A percentile compares a stretch with the other conserved stretches of the same genome.
Conservation (phyloP, 192 early-diverging fungal genomes). For the Podila epigama region DNA sequence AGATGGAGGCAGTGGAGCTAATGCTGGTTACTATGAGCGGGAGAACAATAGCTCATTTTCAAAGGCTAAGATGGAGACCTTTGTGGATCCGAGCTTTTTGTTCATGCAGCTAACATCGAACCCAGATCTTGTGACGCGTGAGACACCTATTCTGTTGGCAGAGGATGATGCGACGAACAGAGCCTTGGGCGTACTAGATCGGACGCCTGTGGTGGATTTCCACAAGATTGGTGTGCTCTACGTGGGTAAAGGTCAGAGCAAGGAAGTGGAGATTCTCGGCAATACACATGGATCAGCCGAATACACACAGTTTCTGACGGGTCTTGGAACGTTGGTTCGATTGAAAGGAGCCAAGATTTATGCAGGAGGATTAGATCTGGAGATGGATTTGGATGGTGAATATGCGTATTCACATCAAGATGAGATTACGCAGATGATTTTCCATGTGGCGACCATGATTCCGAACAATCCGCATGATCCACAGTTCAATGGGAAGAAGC, state of each 20-base stretch:
- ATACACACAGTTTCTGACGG: conserved; percentile 88
- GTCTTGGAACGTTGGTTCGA: conserved; percentile 77
- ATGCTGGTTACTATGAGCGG: conserved; percentile 20
- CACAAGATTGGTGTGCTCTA: conserved; percentile 97
- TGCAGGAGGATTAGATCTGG: conserved; percentile 89
- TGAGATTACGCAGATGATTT: conserved; percentile 87
- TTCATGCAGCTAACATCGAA: conserved; percentile 77
- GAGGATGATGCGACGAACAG: conserved; percentile 79
- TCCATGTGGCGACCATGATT: conserved; percentile 96
- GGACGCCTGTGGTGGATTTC: conserved; percentile 87
- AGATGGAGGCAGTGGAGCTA: conserved; percentile 15
- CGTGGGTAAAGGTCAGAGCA: conserved; percentile 84
- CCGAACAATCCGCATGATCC: conserved; percentile 81
- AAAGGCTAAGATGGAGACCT: conserved; percentile 44
- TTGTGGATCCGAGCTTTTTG: conserved; percentile 65
- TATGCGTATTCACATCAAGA: conserved; percentile 85
- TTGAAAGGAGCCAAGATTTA: conserved; percentile 74
- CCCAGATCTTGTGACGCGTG: conserved; percentile 69
- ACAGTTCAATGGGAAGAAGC: conserved; percentile 84
- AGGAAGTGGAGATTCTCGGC: conserved; percentile 86
- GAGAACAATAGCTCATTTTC: conserved; percentile 22
- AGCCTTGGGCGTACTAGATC: conserved; percentile 84
- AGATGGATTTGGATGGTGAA: conserved; percentile 84
- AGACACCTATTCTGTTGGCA: conserved; percentile 68
- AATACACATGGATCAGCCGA: conserved; percentile 86